Evolutionary conservation across 2,329 filamentous ascomycete species (phyloP).

Genomic region (Fusarium euwallaceae): DNA sequence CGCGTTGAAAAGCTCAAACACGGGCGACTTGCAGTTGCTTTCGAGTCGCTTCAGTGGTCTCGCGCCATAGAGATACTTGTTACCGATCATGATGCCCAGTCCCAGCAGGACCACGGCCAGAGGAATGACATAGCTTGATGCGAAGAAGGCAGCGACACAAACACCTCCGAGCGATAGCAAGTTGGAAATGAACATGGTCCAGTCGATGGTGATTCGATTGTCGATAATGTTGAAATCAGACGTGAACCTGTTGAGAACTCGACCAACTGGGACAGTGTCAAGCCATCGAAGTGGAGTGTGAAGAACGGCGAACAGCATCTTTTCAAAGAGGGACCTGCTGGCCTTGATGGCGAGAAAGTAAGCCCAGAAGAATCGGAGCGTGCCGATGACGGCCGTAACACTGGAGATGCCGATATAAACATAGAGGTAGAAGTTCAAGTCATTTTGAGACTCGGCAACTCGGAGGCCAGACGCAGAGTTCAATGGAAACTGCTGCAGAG

Average conservation of each 20-base stretch:
- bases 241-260: constrained; percentile 83
- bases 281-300: constrained; percentile 83
- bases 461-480: constrained; percentile 53
- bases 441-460: constrained; percentile 50
- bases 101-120: constrained; percentile 70
- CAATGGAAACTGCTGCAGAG: constrained; percentile 61
- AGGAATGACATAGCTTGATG: constrained; percentile 75
- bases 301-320: constrained; percentile 75
- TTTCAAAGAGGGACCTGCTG: constrained; percentile 76
- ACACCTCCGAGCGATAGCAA: constrained; percentile 74
- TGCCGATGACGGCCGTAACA: constrained; percentile 69
- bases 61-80: constrained; percentile 76
- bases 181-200: constrained; percentile 72
- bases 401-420: constrained; percentile 79
- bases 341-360: constrained; percentile 76
- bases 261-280: constrained; percentile 82
- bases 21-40: constrained; percentile 80
- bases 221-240: constrained; percentile 83
- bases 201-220: constrained; percentile 72
- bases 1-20: constrained; percentile 84
- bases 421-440: constrained; percentile 74
- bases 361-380: constrained; percentile 72
- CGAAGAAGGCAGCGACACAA: constrained; percentile 75
- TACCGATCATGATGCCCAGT: constrained; percentile 69
- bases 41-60: constrained; percentile 83